phyloP scores from a whole-genome alignment of 2,329 filamentous ascomycete genomes.

The Aspergillus sp. region DNA sequence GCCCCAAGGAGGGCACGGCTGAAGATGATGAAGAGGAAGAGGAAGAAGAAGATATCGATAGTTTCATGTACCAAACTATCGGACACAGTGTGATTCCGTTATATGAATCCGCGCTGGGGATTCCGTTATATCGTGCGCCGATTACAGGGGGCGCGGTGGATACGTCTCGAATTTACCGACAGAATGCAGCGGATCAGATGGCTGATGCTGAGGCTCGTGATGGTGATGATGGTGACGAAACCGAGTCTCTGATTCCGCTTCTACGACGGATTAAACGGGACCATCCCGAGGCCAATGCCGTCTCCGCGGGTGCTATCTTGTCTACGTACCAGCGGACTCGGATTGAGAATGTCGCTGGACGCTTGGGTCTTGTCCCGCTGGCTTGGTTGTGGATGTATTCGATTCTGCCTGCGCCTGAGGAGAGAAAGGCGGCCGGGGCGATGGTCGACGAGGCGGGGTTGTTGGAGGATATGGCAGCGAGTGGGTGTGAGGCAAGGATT shows the following conservation, averaged over 20 bases:
- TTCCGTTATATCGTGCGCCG: constrained; percentile 77
- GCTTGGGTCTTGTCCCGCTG: constrained; percentile 76
- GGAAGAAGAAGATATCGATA: constrained; percentile 68
- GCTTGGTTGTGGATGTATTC: constrained; percentile 94
- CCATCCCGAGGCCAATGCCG: constrained; percentile 78
- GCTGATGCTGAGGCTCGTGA: constrained; percentile 4
- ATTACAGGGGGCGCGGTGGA: constrained; percentile 71
- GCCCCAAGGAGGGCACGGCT: constrained; percentile 5
- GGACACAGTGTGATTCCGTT: constrained; percentile 83
- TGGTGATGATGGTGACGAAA: constrained; percentile 62
- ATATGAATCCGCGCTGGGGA: constrained; percentile 70
- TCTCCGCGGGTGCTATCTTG: constrained; percentile 87
- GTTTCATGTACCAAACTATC: constrained; percentile 99
- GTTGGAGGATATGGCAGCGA: constrained; percentile 73
- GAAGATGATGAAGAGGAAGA: constrained; percentile 19
- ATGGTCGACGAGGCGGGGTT: constrained; percentile 42
- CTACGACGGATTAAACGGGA: constrained; percentile 60
- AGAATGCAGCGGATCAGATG: constrained; percentile 14
- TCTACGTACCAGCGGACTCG: constrained; percentile 94
- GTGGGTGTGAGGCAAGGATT: constrained; percentile 80
- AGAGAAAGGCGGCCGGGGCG: constrained; percentile 12
- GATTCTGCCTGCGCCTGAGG: constrained; percentile 53
- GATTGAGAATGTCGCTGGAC: constrained; percentile 85
- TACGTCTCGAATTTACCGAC: constrained; percentile 65
- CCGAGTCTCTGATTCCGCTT: constrained; percentile 77